These are phyloP conservation scores for Backusella luteola DNA, from an alignment of 192 early-diverging fungal genomes.

Conservation along the genomic window DNA sequence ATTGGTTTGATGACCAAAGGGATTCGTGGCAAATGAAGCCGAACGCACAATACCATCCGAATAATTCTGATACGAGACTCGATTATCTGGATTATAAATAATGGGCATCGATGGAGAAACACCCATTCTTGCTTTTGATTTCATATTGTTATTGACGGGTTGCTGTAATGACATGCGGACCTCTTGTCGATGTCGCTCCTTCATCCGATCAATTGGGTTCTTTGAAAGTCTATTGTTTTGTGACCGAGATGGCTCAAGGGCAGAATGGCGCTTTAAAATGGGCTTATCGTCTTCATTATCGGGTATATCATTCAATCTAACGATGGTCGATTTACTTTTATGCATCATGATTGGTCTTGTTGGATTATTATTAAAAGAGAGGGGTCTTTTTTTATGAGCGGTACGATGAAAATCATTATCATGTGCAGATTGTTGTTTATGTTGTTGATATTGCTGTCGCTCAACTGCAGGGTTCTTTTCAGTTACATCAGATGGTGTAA, in stretches of 20 bases:
- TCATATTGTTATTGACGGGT: neutral
- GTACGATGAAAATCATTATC: neutral
- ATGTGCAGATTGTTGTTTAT: neutral
- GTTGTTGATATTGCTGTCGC: neutral
- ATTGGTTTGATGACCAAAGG: neutral
- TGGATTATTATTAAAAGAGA: neutral
- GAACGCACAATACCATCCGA: neutral
- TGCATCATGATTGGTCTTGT: neutral
- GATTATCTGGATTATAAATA: neutral
- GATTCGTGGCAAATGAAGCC: neutral
- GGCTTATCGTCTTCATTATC: neutral
- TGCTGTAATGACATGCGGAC: neutral
- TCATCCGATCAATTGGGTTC: conserved; percentile 18
- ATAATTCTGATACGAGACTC: neutral
- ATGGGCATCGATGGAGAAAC: conserved; percentile 19
- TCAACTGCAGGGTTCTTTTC: neutral
- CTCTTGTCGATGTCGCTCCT: conserved; percentile 24
- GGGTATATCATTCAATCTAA: neutral
- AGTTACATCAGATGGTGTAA: neutral
- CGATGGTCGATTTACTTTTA: neutral
- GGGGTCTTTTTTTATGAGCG: neutral
- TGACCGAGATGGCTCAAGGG: neutral
- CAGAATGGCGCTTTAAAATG: neutral
- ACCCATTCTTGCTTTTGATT: neutral
- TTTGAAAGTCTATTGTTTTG: neutral